phyloP scores from a whole-genome alignment of 768 basidiomycete genomes.

The Calocybe cyanea region DNA sequence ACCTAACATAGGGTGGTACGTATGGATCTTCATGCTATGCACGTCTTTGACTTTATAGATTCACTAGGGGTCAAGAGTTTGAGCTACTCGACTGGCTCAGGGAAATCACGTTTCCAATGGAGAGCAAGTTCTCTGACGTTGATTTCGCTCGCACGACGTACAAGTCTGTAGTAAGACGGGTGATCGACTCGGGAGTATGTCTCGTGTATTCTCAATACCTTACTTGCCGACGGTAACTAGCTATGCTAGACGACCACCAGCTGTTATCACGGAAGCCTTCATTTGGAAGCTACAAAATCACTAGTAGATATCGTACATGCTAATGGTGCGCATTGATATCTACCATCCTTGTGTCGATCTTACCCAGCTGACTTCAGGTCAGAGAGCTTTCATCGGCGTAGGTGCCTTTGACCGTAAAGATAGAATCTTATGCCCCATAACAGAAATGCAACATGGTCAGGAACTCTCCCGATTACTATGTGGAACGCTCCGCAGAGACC shows the following conservation, averaged over 20 bases:
- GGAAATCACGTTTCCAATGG: conserved; percentile 84
- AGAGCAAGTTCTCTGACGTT: conserved; percentile 67
- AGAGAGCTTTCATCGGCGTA: conserved; percentile 85
- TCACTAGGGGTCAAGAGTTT: conserved; percentile 70
- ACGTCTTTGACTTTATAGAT: not conserved
- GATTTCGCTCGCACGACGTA: conserved; percentile 72
- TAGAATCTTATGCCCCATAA: not conserved
- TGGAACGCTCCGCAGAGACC: conserved; percentile 53
- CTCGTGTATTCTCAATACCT: conserved; percentile 4
- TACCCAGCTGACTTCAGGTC: conserved; percentile 43
- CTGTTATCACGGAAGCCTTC: conserved; percentile 86
- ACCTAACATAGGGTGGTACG: conserved; percentile 63
- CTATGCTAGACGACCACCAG: conserved; percentile 82
- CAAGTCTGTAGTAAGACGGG: conserved; percentile 62
- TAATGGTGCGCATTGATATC: conserved; percentile 39
- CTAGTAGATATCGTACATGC: conserved; percentile 72
- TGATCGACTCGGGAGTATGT: conserved; percentile 74
- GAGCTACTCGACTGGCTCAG: conserved; percentile 89
- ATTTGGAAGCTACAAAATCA: conserved; percentile 74
- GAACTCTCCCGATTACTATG: conserved; percentile 62
- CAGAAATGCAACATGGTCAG: conserved; percentile 93
- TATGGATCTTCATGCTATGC: conserved; percentile 14
- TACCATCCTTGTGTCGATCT: not conserved
- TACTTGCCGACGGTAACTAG: conserved; percentile 2
- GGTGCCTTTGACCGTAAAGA: conserved; percentile 22